Evolutionary conservation across 2,329 filamentous ascomycete species (phyloP).

Genomic region (Fusarium foetens): DNA sequence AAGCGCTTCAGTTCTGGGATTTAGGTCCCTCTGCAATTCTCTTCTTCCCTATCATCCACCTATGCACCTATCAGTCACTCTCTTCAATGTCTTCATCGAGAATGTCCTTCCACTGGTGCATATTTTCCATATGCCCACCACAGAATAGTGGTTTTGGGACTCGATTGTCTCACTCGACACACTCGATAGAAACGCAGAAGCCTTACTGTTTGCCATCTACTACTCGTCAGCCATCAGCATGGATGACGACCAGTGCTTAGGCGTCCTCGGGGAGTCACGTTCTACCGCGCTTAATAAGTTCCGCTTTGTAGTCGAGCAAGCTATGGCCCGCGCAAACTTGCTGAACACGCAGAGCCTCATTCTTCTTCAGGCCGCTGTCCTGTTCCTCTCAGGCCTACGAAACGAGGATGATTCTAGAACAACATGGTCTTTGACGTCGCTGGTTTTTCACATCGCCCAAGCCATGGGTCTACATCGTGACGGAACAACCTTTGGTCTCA

Average conservation of each 20-base stretch:
- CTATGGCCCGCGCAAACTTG: background rate
- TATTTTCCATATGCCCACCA: background rate
- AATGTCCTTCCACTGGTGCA: background rate
- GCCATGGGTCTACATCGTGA: background rate
- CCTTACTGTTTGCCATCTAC: background rate
- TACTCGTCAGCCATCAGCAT: background rate
- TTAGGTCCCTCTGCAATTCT: background rate
- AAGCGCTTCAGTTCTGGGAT: background rate
- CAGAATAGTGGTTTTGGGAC: background rate
- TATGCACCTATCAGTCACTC: background rate
- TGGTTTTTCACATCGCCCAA: background rate
- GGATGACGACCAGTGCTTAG: background rate
- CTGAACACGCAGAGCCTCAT: background rate
- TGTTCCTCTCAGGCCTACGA: background rate
- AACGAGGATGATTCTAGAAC: constrained; percentile 5
- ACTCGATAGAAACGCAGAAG: background rate
- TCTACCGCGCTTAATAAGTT: background rate
- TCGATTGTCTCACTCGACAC: background rate
- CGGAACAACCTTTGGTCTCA: background rate
- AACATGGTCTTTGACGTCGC: background rate
- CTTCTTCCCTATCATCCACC: background rate
- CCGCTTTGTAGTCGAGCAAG: constrained; percentile 1
- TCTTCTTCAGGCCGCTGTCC: background rate
- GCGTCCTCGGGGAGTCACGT: background rate
- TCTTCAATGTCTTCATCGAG: background rate